phyloP scores from a whole-genome alignment of 257 asterid genomes.

The Rauvolfia tetraphylla region DNA sequence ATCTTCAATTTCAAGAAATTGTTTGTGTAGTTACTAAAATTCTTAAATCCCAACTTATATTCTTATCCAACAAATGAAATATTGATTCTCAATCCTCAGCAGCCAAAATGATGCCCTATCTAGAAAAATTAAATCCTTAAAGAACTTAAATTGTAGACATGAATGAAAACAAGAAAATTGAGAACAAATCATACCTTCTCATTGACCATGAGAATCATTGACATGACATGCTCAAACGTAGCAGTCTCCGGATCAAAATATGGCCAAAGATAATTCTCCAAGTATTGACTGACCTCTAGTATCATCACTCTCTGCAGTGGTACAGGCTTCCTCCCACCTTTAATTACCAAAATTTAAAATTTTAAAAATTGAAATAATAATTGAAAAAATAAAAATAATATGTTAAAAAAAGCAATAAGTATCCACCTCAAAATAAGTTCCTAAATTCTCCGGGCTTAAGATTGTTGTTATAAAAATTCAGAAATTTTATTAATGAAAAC shows the following conservation, averaged over 20 bases:
- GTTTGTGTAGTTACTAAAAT: background rate
- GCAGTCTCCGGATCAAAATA: slow-evolving; percentile 82
- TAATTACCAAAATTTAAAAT: slow-evolving; percentile 3
- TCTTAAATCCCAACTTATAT: background rate
- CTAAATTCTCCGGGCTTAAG: no score
- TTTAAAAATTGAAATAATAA: no score
- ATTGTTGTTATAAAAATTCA: no score
- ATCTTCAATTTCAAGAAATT: background rate
- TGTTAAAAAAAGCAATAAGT: no score
- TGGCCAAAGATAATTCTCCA: slow-evolving; percentile 98
- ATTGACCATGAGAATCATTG: slow-evolving; percentile 95
- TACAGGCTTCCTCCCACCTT: slow-evolving; percentile 86
- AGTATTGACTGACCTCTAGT: slow-evolving; percentile 93
- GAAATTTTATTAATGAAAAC: no score
- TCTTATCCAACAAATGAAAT: background rate
- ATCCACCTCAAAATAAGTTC: background rate
- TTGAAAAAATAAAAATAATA: background rate
- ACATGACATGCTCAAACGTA: slow-evolving; percentile 95
- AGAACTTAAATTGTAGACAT: background rate
- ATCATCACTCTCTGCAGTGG: slow-evolving; percentile 98
- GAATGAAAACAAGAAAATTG: background rate
- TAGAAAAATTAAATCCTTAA: background rate
- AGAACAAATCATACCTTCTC: slow-evolving; percentile 65
- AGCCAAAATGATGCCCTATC: background rate
- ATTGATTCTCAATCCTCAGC: background rate